These are phyloP conservation scores for Dothideomycetidae sp. DNA, from an alignment of 2,329 filamentous ascomycete genomes.

Conservation along the genomic window DNA sequence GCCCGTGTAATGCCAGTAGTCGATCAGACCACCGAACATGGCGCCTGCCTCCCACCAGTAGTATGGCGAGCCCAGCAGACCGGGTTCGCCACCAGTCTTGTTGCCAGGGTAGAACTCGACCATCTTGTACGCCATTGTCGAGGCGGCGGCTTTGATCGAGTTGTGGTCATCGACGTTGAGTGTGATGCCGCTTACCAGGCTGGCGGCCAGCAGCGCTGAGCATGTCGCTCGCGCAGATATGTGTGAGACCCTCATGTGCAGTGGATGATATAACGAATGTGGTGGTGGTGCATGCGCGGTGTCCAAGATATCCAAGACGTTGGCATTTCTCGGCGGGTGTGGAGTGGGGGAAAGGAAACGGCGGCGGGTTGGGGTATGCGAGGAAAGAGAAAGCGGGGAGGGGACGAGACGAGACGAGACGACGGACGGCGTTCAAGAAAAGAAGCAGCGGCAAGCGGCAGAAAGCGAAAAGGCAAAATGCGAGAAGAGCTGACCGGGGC, in stretches of 20 bases:
- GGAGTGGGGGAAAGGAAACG: too few species aligned
- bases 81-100: slow-evolving; percentile 19
- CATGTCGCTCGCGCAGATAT: slow-evolving; percentile 10
- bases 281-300: too few species aligned
- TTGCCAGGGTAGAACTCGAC: slow-evolving; percentile 25
- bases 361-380: too few species aligned
- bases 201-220: slow-evolving; percentile 12
- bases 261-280: too few species aligned
- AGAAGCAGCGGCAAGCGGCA: too few species aligned
- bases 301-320: too few species aligned
- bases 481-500: too few species aligned
- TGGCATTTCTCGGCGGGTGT: too few species aligned
- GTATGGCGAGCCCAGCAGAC: slow-evolving; percentile 39
- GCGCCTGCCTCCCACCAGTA: slow-evolving; percentile 60
- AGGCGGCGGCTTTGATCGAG: slow-evolving; percentile 23
- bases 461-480: too few species aligned
- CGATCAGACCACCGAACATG: slow-evolving; percentile 52
- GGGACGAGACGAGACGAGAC: too few species aligned
- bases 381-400: too few species aligned
- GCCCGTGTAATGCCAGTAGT: slow-evolving; percentile 57
- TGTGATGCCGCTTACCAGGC: slow-evolving; percentile 11
- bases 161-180: slow-evolving; percentile 15
- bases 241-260: slow-evolving; percentile 13
- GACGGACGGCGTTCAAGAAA: too few species aligned
- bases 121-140: slow-evolving; percentile 21